Conservation (phyloP, 805 yeast species). For the Millerozyma miso region DNA sequence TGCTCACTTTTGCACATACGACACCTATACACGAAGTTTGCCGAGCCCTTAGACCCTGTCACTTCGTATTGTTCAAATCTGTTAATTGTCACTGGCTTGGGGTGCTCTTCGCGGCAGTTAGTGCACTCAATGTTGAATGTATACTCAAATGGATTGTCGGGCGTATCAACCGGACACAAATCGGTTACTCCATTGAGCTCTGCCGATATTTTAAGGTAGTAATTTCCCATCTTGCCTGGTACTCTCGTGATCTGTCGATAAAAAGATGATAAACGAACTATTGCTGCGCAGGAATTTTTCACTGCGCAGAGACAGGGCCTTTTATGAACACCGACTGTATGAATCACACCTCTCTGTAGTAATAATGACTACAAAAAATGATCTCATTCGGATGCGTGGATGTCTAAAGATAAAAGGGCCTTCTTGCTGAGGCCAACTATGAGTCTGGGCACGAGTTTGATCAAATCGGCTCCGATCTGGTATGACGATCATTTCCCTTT, state of each 20-base stretch:
- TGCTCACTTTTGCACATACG: constrained; percentile 51
- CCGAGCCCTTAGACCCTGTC: constrained; percentile 73
- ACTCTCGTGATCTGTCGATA: not conserved
- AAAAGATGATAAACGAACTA: not conserved
- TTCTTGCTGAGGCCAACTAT: no score
- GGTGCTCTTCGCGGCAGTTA: constrained; percentile 73
- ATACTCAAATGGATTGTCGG: constrained; percentile 64
- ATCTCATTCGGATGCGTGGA: no score
- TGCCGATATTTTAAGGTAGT: constrained; percentile 36
- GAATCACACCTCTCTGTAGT: no score
- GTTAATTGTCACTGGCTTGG: constrained; percentile 65
- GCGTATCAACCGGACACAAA: constrained; percentile 57
- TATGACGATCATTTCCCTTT: no score
- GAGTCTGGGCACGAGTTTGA: no score
- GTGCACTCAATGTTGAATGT: constrained; percentile 72
- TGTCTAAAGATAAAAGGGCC: no score
- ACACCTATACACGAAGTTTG: constrained; percentile 78
- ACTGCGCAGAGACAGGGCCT: not conserved
- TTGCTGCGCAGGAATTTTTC: not conserved
- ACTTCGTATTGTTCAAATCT: constrained; percentile 62
- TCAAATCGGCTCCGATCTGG: no score
- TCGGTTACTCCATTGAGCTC: constrained; percentile 53
- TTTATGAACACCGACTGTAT: not conserved
- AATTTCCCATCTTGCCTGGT: constrained; percentile 29
- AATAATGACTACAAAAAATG: no score